These are phyloP conservation scores for Erodium texanum DNA, from an alignment of 441 rosid species.

Conservation along the genomic window DNA sequence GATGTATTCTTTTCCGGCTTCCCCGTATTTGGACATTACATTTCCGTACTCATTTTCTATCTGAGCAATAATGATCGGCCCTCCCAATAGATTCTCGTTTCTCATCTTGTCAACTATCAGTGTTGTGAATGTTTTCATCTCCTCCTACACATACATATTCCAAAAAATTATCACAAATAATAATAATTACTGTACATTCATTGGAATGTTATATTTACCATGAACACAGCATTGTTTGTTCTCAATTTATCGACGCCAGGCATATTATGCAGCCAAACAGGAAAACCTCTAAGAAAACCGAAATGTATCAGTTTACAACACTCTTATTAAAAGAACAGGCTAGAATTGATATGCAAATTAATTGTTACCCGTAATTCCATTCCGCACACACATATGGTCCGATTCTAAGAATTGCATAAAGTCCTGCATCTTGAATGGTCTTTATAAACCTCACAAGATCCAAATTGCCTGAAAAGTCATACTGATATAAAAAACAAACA, in stretches of 20 bases:
- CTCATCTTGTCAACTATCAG: conserved; percentile 32
- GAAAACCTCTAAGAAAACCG: background rate
- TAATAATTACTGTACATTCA: background rate
- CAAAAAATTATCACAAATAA: too few species aligned
- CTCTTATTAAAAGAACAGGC: too few species aligned
- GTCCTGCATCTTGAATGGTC: conserved; percentile 28
- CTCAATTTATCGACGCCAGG: background rate
- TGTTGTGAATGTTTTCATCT: conserved; percentile 33
- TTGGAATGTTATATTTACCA: too few species aligned
- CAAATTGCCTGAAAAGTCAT: conserved; percentile 32
- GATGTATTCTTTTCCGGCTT: conserved; percentile 26
- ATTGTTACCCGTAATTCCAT: conserved; percentile 39
- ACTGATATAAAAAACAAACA: conserved; percentile 14
- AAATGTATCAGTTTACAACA: background rate
- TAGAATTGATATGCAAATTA: too few species aligned
- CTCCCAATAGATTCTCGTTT: conserved; percentile 36
- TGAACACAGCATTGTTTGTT: conserved; percentile 13
- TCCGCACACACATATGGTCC: conserved; percentile 51
- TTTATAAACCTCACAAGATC: conserved; percentile 40
- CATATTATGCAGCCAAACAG: background rate
- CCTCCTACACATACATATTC: too few species aligned
- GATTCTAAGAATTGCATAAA: conserved; percentile 39
- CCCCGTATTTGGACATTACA: conserved; percentile 21
- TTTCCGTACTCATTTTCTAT: conserved; percentile 43
- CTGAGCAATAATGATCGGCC: conserved; percentile 43